These are phyloP conservation scores for Dendrobium catenatum DNA, from an alignment of 106 monocot genomes.

Conservation along the genomic window DNA sequence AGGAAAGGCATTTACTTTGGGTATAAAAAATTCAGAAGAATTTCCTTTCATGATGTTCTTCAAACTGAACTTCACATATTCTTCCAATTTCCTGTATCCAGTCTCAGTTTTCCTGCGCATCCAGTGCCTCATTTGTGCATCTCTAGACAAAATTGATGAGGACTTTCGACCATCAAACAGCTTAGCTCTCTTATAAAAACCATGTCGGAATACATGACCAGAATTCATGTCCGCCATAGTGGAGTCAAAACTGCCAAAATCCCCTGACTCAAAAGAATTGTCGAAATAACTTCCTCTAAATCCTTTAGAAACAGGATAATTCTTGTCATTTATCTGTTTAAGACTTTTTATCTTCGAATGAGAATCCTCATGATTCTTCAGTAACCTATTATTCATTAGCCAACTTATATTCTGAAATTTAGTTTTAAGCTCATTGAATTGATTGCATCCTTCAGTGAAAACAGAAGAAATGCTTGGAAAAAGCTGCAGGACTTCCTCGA, in stretches of 20 bases:
- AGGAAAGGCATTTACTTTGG: conserved; percentile 48
- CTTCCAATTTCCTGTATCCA: conserved; percentile 79
- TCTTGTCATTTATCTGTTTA: conserved; percentile 58
- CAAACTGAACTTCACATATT: conserved; percentile 54
- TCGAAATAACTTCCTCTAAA: conserved; percentile 29
- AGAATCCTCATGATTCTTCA: conserved; percentile 44
- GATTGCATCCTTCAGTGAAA: conserved; percentile 75
- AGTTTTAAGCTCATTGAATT: conserved; percentile 56
- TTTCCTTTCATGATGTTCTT: conserved; percentile 92
- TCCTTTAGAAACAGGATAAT: conserved; percentile 22
- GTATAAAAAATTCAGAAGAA: conserved; percentile 61
- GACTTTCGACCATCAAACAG: conserved; percentile 66
- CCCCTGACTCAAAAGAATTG: conserved; percentile 21
- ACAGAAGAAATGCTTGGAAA: conserved; percentile 56
- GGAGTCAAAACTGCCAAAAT: conserved; percentile 17
- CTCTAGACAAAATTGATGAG: conserved; percentile 62
- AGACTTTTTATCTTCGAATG: conserved; percentile 61
- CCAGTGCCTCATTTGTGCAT: conserved; percentile 86
- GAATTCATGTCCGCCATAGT: conserved; percentile 25
- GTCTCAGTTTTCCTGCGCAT: conserved; percentile 70
- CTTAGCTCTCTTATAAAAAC: conserved; percentile 76
- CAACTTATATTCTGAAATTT: conserved; percentile 67
- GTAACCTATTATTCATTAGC: conserved; percentile 23
- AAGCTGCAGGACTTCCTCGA: conserved; percentile 59
- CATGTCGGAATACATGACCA: conserved; percentile 53